Evolutionary conservation across 192 early-diverging fungal genomes (phyloP), one percentile per base, ranked within the genome.

Genomic region (Podila epigama): DNA sequence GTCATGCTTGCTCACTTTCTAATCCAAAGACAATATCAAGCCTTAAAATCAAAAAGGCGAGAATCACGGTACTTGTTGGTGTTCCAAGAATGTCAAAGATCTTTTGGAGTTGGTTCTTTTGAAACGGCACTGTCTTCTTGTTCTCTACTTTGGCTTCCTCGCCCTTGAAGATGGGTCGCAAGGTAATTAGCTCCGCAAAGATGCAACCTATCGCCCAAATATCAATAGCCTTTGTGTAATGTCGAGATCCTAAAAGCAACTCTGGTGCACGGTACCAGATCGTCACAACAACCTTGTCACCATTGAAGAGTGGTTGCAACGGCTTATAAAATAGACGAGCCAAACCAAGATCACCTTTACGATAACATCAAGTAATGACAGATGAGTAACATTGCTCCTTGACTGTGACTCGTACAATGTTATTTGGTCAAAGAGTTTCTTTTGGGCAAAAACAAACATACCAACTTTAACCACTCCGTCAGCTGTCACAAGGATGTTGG

Each of bases 221-320:
- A 42, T 84, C 85, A 7, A 86, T 83, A 0, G 96, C 94, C 27
- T 88, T 92, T 20, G 94, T 95, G 80, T 99, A 99, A 67, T 88
- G 89, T n/a, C 90, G 81, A 1, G 91, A 90, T 12, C 97, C 95
- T 2, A 97, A 83, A 33, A 99, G 78, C 25, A 99, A 73, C 71
- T 97, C 96, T 0, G 97, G 97, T 1, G 96, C 91, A 10, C 97
- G 89, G 81, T 99, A 99, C 97, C 97, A 99, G 36, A 97, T 89
- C 0, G 97, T 99, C 7, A 99, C 96, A 25, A 99, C 92, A 1
- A 93, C 90, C 64, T 92, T 91, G 65, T 92, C 96, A 1, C 90
- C 90, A 28, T 88, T 93, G 37, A 93, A 96, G 68, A 97, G 83
- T 0, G 93, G 90, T 53, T 88, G 83, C 16, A 90, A 69, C 18